Conservation (phyloP, 225 moss, liverwort and hornwort genomes). For the Sphagnum tenellum region DNA sequence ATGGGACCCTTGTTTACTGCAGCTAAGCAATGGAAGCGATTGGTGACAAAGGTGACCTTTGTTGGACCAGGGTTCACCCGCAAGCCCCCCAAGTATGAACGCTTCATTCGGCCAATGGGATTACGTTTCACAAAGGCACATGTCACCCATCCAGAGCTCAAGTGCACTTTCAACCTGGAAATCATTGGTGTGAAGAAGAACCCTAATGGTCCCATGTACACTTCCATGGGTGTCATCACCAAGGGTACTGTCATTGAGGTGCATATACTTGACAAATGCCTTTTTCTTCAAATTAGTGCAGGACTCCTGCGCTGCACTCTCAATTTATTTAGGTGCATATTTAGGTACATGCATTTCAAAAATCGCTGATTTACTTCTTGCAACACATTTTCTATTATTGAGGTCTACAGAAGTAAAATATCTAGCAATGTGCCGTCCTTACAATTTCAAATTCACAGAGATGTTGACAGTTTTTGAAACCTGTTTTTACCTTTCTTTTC, state of each 20-base stretch:
- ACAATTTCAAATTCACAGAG: too few species aligned
- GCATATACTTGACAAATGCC: constrained; percentile 5
- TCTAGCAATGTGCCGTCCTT: too few species aligned
- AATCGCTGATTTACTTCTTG: too few species aligned
- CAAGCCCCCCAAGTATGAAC: constrained; percentile 96
- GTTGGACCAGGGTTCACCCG: constrained; percentile 96
- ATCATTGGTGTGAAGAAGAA: constrained; percentile 98
- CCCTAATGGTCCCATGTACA: constrained; percentile 96
- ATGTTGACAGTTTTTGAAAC: too few species aligned
- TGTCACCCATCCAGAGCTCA: constrained; percentile 89
- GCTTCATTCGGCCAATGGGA: constrained; percentile 96
- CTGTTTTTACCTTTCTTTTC: too few species aligned
- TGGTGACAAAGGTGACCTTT: constrained; percentile 95
- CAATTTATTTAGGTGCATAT: too few species aligned
- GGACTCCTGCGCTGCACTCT: too few species aligned
- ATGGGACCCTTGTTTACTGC: not conserved
- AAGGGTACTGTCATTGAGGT: constrained; percentile 99
- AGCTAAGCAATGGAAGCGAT: constrained; percentile 97
- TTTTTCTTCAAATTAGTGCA: too few species aligned
- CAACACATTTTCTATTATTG: too few species aligned
- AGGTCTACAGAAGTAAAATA: too few species aligned
- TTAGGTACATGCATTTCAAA: too few species aligned
- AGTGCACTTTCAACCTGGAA: constrained; percentile 93
- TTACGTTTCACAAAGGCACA: constrained; percentile 98
- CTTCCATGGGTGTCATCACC: constrained; percentile 96